Evolutionary conservation across 2,329 filamentous ascomycete species (phyloP).

Genomic region (Colletotrichum kahawae): DNA sequence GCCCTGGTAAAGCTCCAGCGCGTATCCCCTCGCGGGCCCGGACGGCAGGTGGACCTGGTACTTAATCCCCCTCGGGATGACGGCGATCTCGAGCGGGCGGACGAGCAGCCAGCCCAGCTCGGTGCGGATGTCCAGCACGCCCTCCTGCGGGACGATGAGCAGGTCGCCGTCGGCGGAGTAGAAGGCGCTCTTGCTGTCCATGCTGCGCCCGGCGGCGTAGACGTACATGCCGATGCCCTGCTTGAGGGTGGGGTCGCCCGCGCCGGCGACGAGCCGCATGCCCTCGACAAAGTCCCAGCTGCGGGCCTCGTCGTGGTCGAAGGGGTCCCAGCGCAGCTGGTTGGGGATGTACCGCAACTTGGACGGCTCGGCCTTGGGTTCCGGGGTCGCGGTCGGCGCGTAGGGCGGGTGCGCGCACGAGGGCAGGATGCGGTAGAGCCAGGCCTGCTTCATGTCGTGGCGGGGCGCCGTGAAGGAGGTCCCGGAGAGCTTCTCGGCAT

Average conservation of each 20-base stretch:
- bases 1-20: constrained; percentile 75
- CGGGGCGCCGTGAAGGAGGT: constrained; percentile 75
- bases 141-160: constrained; percentile 77
- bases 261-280: constrained; percentile 75
- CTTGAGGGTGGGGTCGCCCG: constrained; percentile 81
- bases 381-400: constrained; percentile 44
- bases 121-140: constrained; percentile 76
- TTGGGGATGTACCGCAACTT: constrained; percentile 79
- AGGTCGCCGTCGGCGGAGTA: constrained; percentile 86
- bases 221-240: constrained; percentile 80
- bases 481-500: constrained; percentile 80
- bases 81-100: constrained; percentile 78
- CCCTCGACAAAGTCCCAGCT: constrained; percentile 57
- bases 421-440: constrained; percentile 74
- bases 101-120: constrained; percentile 77
- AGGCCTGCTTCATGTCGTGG: constrained; percentile 72
- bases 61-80: constrained; percentile 76
- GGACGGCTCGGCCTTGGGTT: constrained; percentile 19
- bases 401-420: constrained; percentile 66
- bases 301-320: constrained; percentile 69
- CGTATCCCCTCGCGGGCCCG: constrained; percentile 72
- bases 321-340: constrained; percentile 80
- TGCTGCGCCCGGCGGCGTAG: constrained; percentile 79
- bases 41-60: constrained; percentile 72
- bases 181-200: constrained; percentile 77